These are phyloP conservation scores for Ganoderma meredithae DNA, from an alignment of 1,284 basidiomycete species.

Conservation along the genomic window DNA sequence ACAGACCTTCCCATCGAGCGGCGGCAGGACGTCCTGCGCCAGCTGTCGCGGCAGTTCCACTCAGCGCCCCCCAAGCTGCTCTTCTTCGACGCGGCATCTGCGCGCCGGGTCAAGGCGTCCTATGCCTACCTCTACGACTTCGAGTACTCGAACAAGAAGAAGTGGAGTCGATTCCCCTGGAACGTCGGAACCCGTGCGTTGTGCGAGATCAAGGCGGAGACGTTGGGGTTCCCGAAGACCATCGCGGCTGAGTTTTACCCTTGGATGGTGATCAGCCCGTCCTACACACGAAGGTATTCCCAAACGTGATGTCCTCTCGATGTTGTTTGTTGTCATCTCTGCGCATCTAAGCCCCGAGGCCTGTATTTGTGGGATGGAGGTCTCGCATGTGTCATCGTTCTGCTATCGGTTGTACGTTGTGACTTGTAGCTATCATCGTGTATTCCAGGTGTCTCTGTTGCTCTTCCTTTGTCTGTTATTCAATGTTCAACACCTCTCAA, in stretches of 20 bases:
- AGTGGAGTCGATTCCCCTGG: conserved; percentile 57
- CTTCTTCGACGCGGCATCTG: conserved; percentile 38
- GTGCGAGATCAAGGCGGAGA: conserved; percentile 54
- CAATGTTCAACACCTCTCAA: neutral
- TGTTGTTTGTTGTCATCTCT: conserved; percentile 15
- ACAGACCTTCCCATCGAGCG: conserved; percentile 51
- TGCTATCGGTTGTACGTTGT: conserved; percentile 3
- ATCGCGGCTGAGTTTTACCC: conserved; percentile 25
- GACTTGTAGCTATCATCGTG: neutral
- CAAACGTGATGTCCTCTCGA: neutral
- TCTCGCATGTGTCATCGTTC: neutral
- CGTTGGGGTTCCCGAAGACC: conserved; percentile 29
- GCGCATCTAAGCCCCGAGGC: neutral
- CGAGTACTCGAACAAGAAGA: conserved; percentile 19
- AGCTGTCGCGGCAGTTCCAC: conserved; percentile 50
- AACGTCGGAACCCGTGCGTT: conserved; percentile 59
- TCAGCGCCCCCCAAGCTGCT: conserved; percentile 31
- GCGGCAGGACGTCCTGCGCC: conserved; percentile 55
- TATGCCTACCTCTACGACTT: conserved; percentile 58
- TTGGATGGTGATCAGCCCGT: conserved; percentile 22
- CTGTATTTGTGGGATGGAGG: conserved; percentile 5
- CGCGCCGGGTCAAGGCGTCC: conserved; percentile 54
- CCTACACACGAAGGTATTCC: conserved; percentile 20
- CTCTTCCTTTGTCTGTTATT: neutral
- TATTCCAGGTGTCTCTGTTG: neutral